A percentile compares a stretch with the other conserved stretches of the same genome.
Evolutionary conservation across 352 stramenopile species (phyloP).

Genomic region (Pythium phragmiticola): DNA sequence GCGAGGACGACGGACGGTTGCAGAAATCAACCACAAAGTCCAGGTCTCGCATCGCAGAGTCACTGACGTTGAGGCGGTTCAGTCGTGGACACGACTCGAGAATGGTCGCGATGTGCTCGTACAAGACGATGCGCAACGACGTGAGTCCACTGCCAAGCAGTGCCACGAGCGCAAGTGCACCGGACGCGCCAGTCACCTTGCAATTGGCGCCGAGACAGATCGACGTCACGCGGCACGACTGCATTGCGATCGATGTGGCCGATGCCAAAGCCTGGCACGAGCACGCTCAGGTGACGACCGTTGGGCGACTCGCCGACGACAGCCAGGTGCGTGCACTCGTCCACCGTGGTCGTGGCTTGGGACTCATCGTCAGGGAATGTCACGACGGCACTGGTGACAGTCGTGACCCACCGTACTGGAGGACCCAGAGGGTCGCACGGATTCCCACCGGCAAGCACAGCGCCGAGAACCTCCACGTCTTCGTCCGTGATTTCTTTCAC

Average conservation of each 20-base stretch:
- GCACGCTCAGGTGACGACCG: not conserved
- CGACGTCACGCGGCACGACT: not conserved
- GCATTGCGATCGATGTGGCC: not conserved
- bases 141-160: not conserved
- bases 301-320: not conserved
- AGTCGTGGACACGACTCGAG: not conserved
- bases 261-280: conserved; percentile 2
- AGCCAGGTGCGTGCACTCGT: not conserved
- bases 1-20: not conserved
- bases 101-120: not conserved
- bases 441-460: conserved; percentile 1
- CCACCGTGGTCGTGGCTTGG: not conserved
- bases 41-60: not conserved
- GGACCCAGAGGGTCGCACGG: not conserved
- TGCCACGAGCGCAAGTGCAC: not conserved
- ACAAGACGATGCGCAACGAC: not conserved
- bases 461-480: not conserved
- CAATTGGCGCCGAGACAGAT: not conserved
- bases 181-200: not conserved
- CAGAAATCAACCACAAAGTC: not conserved
- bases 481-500: not conserved
- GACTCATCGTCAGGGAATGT: not conserved
- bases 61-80: not conserved
- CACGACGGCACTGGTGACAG: not conserved
- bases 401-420: not conserved